A percentile compares a stretch with the other conserved stretches of the same genome.
phyloP scores from a whole-genome alignment of 352 stramenopile genomes.

The Phytopythium litorale region DNA sequence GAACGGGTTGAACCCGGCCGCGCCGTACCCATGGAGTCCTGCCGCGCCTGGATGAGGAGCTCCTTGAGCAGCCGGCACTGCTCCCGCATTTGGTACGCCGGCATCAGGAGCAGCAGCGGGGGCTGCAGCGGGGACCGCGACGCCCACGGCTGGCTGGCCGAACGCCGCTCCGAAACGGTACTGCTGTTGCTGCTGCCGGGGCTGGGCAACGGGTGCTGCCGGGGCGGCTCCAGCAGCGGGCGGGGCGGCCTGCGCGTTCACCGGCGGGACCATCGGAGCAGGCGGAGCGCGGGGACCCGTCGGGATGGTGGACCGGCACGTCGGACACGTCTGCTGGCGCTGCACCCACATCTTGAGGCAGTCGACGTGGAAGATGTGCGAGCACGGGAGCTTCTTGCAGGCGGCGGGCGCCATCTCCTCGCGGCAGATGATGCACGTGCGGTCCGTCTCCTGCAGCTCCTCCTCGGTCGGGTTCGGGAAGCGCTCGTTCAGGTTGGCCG shows the following conservation, averaged over 20 bases:
- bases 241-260: constrained; percentile 14
- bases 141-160: constrained; percentile 13
- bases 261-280: constrained; percentile 24
- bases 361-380: constrained; percentile 96
- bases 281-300: constrained; percentile 46
- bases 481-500: constrained; percentile 93
- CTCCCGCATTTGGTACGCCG: background rate
- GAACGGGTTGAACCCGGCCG: constrained; percentile 49
- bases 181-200: constrained; percentile 10
- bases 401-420: constrained; percentile 88
- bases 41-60: constrained; percentile 12
- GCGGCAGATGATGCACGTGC: constrained; percentile 96
- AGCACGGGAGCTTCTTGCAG: constrained; percentile 96
- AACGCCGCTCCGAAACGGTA: constrained; percentile 29
- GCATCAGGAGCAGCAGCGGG: background rate
- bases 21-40: constrained; percentile 24
- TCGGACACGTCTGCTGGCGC: constrained; percentile 97
- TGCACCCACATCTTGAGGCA: constrained; percentile 99
- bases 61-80: constrained; percentile 1
- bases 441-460: constrained; percentile 91
- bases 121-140: background rate
- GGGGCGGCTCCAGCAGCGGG: constrained; percentile 16
- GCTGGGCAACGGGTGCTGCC: background rate
- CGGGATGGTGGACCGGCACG: constrained; percentile 94
- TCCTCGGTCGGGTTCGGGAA: constrained; percentile 94